A percentile compares a stretch with the other conserved stretches of the same genome.
These are phyloP conservation scores for Colletotrichum caudatum DNA, from an alignment of 2,329 filamentous ascomycete species.

Conservation along the genomic window DNA sequence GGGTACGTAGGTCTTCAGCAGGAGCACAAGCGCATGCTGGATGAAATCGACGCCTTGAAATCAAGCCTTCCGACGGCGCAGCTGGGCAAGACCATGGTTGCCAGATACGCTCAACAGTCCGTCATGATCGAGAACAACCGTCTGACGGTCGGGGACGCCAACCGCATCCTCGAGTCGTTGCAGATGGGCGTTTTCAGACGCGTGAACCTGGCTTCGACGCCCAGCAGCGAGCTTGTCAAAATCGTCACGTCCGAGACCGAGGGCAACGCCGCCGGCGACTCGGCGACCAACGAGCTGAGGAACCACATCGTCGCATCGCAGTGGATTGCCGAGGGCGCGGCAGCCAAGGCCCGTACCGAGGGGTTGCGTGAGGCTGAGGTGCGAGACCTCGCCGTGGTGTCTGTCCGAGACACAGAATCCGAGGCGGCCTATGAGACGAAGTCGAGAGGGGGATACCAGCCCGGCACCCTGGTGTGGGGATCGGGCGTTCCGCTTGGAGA, in stretches of 20 bases:
- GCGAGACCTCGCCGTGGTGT: constrained; percentile 28
- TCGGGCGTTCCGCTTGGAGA: constrained; percentile 32
- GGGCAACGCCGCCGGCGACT: background rate
- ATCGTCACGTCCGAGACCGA: background rate
- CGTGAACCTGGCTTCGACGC: constrained; percentile 16
- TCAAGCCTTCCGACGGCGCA: constrained; percentile 13
- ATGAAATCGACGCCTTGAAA: constrained; percentile 34
- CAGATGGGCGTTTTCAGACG: constrained; percentile 1
- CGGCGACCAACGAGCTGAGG: constrained; percentile 38
- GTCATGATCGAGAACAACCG: constrained; percentile 44
- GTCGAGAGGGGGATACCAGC: background rate
- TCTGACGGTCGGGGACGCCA: constrained; percentile 31
- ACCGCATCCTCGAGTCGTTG: constrained; percentile 37
- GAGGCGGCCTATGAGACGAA: constrained; percentile 31
- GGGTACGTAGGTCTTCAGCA: constrained; percentile 22
- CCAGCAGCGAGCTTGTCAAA: constrained; percentile 21
- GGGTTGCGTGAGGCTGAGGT: constrained; percentile 41
- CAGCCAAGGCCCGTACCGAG: constrained; percentile 31
- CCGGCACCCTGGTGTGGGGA: constrained; percentile 38
- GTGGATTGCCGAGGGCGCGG: constrained; percentile 42
- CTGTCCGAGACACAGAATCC: constrained; percentile 38
- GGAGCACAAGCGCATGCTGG: constrained; percentile 9
- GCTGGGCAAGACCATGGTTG: constrained; percentile 35
- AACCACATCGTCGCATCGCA: constrained; percentile 45
- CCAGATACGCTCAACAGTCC: constrained; percentile 44